Percentiles rank a stretch among this genome's conserved stretches.
phyloP scores from a whole-genome alignment of 1,284 basidiomycete species.

The Austroboletus novae-zelandiae region DNA sequence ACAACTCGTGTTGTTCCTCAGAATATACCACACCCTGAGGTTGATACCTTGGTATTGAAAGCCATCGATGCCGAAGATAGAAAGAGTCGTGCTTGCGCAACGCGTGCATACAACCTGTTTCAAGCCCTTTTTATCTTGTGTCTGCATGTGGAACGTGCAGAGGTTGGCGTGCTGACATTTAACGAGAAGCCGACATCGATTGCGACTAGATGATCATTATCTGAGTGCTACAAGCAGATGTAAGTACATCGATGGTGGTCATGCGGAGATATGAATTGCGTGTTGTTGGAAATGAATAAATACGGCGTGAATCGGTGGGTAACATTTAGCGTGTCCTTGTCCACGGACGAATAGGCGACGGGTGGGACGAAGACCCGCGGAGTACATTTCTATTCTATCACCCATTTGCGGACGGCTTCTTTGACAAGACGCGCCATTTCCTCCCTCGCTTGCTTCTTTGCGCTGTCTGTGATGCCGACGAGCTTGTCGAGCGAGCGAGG shows the following conservation, averaged over 20 bases:
- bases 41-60: too few relatives aligned
- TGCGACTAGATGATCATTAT: constrained; percentile 2
- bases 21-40: too few relatives aligned
- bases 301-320: constrained; percentile 5
- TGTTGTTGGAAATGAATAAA: constrained; percentile 15
- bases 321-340: not conserved
- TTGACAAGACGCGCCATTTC: constrained; percentile 71
- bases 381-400: constrained; percentile 22
- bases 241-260: constrained; percentile 16
- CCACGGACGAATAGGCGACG: not conserved
- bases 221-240: constrained; percentile 23
- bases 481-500: constrained; percentile 67
- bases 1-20: too few relatives aligned
- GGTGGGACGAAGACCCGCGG: too few relatives aligned
- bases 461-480: constrained; percentile 72
- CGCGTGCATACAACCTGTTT: too few relatives aligned
- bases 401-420: constrained; percentile 73
- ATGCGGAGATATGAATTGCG: constrained; percentile 4
- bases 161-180: too few relatives aligned
- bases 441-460: constrained; percentile 74
- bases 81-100: too few relatives aligned
- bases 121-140: too few relatives aligned
- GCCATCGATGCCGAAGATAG: too few relatives aligned
- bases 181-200: too few relatives aligned
- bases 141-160: too few relatives aligned